Conservation (phyloP, 1,284 basidiomycete genomes). For the Rhodotorula sp. region DNA sequence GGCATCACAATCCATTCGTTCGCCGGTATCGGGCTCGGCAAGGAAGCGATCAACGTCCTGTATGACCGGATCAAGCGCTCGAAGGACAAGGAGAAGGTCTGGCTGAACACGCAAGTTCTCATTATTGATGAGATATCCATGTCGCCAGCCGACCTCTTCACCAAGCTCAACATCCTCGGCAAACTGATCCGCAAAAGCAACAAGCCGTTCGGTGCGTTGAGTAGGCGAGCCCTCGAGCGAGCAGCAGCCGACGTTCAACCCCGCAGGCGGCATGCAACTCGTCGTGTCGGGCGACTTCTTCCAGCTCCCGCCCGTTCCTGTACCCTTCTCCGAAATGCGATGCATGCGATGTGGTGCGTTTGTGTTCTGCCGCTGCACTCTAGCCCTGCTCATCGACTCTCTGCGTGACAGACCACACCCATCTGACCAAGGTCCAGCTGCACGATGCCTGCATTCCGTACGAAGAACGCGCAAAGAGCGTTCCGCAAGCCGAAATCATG, state of each 20-base stretch:
- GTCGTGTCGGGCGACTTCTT: constrained; percentile 40
- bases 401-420: constrained; percentile 4
- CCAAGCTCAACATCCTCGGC: constrained; percentile 29
- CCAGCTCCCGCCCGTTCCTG: constrained; percentile 37
- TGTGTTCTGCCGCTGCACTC: background rate
- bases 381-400: background rate
- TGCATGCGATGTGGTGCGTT: constrained; percentile 36
- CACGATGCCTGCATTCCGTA: constrained; percentile 20
- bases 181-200: constrained; percentile 31
- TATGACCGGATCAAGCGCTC: constrained; percentile 14
- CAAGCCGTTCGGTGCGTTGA: constrained; percentile 26
- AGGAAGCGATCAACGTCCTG: constrained; percentile 24
- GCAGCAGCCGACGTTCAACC: background rate
- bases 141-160: constrained; percentile 30
- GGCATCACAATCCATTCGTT: constrained; percentile 41
- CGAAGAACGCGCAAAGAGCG: constrained; percentile 18
- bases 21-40: constrained; percentile 28
- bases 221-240: no score
- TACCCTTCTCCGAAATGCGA: constrained; percentile 3
- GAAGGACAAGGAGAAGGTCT: constrained; percentile 12
- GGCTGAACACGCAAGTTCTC: constrained; percentile 20
- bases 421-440: constrained; percentile 13
- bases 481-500: constrained; percentile 4
- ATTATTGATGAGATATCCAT: constrained; percentile 41
- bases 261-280: constrained; percentile 33